Base-by-base conservation (phyloP, 441 rosid genomes). In the Gossypium schwendimanii region DNA sequence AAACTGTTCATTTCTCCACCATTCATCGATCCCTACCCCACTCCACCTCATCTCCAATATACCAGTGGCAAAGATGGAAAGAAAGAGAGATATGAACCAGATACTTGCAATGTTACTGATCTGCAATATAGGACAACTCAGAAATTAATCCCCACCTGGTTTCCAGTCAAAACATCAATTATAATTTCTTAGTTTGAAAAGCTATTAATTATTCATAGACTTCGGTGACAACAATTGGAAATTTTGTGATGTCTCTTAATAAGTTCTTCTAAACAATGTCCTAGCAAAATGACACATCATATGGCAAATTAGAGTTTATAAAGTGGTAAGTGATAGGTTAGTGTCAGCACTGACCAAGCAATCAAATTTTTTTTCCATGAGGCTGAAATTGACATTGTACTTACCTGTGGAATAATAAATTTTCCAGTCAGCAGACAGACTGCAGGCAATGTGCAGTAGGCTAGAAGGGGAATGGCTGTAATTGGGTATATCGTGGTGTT, bases 1-100 rank as follows among this genome's bases (percentile, higher is more conserved):
- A 71, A 95, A 95, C 76, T 95, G 99, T 69, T 95, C 96, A 70
- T 95, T 95, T 77, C 99, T 91, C 99, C 99, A 95, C 98, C 98
- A 93, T 73, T 95, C 99, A 33, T 93, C 98, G 52, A 95, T 93
- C 50, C 99, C 96, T 18, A 95, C 99, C 0, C 99, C 98, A 76
- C 99, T 93, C 99, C 99, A 95, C 77, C 97, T 84, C 95, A 93
- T 93, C 80, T 95, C 99, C 17, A 95, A 81, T 57, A 95, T 93
- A 82, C 99, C 98, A 2, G 99, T 93, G 1, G 97, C 98, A 50
- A 95, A 93, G 81, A 95, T 95, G 39, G 97, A 92, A 73, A 92
- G 92, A 83, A 95, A 95, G 89, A 95, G 98, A 31, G 98, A 86
- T 76, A 95, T 90, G 82, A 95, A 95, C 98, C 97, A 93, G 75